Conservation (phyloP, 805 yeast genomes). For the Saccharomycopsis sp. region DNA sequence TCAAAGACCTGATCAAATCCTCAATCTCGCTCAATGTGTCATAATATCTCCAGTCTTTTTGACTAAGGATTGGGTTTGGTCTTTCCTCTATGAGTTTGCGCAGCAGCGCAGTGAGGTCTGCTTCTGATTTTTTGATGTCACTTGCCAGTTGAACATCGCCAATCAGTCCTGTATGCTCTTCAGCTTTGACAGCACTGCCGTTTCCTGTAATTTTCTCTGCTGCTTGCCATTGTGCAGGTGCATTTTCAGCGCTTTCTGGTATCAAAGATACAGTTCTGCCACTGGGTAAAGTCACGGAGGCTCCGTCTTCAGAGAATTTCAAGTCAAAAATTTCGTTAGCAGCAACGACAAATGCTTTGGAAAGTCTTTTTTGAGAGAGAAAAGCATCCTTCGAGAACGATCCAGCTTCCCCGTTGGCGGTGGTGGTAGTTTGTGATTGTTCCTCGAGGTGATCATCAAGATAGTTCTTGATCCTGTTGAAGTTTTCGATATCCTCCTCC, state of each 20-base stretch:
- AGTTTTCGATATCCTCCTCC: conserved; percentile 15
- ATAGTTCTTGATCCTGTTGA: conserved; percentile 8
- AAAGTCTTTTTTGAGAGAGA: background rate
- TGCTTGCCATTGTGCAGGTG: conserved; percentile 19
- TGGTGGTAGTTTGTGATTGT: too few species aligned
- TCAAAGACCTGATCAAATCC: conserved; percentile 52
- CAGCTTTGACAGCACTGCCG: background rate
- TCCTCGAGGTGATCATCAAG: conserved; percentile 22
- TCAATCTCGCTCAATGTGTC: conserved; percentile 55
- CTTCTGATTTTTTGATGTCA: background rate
- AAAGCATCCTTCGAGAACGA: background rate
- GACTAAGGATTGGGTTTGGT: conserved; percentile 43
- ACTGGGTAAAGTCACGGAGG: conserved; percentile 1
- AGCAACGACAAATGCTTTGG: conserved; percentile 22
- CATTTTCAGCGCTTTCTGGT: background rate
- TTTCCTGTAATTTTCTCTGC: conserved; percentile 22
- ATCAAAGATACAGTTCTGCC: conserved; percentile 5
- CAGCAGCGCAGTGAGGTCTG: conserved; percentile 28
- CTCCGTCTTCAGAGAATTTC: conserved; percentile 23
- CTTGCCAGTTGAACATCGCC: background rate
- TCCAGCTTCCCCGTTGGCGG: too few species aligned
- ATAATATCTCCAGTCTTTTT: conserved; percentile 60
- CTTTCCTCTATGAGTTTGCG: conserved; percentile 62
- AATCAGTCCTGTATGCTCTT: too few species aligned
- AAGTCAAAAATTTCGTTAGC: conserved; percentile 29